Conservation (phyloP, 2,329 filamentous ascomycete genomes). For the Ceratocystis diversiconidia region DNA sequence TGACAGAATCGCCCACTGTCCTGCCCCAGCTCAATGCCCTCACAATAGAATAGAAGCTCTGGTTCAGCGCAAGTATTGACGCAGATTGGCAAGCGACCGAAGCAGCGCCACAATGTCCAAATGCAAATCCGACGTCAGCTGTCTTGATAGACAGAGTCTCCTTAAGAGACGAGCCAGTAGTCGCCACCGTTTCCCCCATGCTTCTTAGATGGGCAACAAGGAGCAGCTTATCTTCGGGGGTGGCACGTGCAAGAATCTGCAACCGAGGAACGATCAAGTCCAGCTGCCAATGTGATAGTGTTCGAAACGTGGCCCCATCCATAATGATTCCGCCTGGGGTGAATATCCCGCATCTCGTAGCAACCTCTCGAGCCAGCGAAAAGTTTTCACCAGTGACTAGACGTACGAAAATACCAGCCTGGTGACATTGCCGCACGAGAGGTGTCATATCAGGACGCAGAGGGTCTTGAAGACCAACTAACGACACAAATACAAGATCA, state of each 20-base stretch:
- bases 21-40: slow-evolving; percentile 48
- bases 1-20: slow-evolving; percentile 48
- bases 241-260: slow-evolving; percentile 54
- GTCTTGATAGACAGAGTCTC: slow-evolving; percentile 52
- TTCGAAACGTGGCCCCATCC: slow-evolving; percentile 39
- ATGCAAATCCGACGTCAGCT: slow-evolving; percentile 53
- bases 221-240: slow-evolving; percentile 54
- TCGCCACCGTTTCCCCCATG: slow-evolving; percentile 51
- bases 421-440: slow-evolving; percentile 47
- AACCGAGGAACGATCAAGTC: slow-evolving; percentile 44
- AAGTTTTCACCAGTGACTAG: slow-evolving; percentile 44
- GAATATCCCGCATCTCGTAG: slow-evolving; percentile 41
- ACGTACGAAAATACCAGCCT: slow-evolving; percentile 50
- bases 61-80: slow-evolving; percentile 47
- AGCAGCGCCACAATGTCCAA: slow-evolving; percentile 48
- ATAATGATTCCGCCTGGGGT: slow-evolving; percentile 46
- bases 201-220: slow-evolving; percentile 50
- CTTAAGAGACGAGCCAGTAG: slow-evolving; percentile 53
- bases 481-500: slow-evolving; percentile 29
- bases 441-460: slow-evolving; percentile 46
- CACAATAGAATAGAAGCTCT: slow-evolving; percentile 49
- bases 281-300: slow-evolving; percentile 35
- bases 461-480: slow-evolving; percentile 55
- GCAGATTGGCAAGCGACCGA: slow-evolving; percentile 50
- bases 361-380: slow-evolving; percentile 32